Conservation (phyloP, 768 basidiomycete species). For the Candolleomyces eurysporus region DNA sequence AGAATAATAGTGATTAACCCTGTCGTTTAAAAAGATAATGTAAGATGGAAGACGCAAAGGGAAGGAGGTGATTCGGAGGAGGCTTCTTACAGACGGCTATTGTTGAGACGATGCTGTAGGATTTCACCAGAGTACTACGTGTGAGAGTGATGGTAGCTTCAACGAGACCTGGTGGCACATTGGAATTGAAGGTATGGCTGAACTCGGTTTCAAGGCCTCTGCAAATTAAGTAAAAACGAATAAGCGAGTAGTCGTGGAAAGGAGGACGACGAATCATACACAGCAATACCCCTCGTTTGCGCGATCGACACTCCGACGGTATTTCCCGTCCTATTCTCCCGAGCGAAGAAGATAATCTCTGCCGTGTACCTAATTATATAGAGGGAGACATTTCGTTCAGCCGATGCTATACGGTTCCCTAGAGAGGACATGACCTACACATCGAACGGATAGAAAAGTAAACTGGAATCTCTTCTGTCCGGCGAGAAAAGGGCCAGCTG, state of each 20-base stretch:
- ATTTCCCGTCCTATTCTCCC: conserved; percentile 15
- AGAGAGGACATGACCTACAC: conserved; percentile 9
- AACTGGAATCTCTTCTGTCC: conserved; percentile 14
- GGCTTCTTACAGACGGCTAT: conserved; percentile 17
- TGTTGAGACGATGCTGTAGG: conserved; percentile 21
- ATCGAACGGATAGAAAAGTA: conserved; percentile 23
- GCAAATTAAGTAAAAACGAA: not conserved
- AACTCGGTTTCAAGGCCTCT: conserved; percentile 22
- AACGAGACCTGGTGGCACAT: conserved; percentile 17
- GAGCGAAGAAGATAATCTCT: conserved; percentile 21
- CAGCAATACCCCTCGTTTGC: conserved; percentile 20
- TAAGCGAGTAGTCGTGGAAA: not conserved
- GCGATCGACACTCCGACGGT: conserved; percentile 17
- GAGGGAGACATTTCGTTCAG: not conserved
- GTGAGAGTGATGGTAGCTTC: conserved; percentile 18
- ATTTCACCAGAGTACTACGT: conserved; percentile 18
- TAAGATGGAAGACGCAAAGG: not conserved
- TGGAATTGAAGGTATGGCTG: conserved; percentile 9
- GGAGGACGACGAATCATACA: conserved; percentile 10
- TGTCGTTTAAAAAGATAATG: not conserved
- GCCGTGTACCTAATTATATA: conserved; percentile 19
- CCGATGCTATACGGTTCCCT: not conserved
- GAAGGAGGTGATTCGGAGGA: not conserved
- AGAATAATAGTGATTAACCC: conserved; percentile 24
- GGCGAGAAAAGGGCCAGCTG: conserved; percentile 21